Conservation (phyloP, 495 filamentous ascomycete genomes). For the Cercophora scortea region DNA sequence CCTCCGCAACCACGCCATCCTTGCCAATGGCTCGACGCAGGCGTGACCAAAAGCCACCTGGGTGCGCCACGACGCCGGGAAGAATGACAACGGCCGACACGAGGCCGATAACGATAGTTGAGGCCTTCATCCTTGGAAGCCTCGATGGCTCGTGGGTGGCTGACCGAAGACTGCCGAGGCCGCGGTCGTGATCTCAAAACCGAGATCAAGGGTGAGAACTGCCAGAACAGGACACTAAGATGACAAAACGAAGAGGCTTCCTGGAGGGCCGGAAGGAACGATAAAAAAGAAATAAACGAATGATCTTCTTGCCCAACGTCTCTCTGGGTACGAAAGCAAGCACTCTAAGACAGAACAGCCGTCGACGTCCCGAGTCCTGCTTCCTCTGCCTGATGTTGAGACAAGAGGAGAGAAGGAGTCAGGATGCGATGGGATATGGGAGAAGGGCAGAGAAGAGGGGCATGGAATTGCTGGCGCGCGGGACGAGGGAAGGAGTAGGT, state of each 20-base stretch:
- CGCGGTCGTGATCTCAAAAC: too few relatives aligned
- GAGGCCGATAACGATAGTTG: slow-evolving; percentile 28
- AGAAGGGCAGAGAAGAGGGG: neutral
- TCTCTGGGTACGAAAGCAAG: too few relatives aligned
- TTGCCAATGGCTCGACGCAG: slow-evolving; percentile 15
- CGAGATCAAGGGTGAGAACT: too few relatives aligned
- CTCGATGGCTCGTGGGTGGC: too few relatives aligned
- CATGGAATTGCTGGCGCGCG: neutral
- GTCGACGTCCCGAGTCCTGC: neutral
- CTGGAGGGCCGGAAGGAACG: neutral
- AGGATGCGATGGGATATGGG: slow-evolving; percentile 5
- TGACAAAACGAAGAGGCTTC: neutral
- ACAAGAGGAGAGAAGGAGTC: neutral
- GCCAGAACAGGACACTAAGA: too few relatives aligned
- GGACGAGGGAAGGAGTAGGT: slow-evolving; percentile 3
- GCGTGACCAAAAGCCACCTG: slow-evolving; percentile 16
- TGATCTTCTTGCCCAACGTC: neutral
- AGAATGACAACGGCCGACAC: slow-evolving; percentile 19
- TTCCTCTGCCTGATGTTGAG: neutral
- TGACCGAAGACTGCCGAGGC: too few relatives aligned
- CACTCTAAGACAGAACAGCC: too few relatives aligned
- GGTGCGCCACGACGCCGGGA: slow-evolving; percentile 19
- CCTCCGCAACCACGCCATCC: slow-evolving; percentile 4
- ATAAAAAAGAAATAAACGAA: neutral
- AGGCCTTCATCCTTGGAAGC: neutral